Conservation (phyloP, 1,284 basidiomycete genomes). For the Trichosporon asahii region DNA sequence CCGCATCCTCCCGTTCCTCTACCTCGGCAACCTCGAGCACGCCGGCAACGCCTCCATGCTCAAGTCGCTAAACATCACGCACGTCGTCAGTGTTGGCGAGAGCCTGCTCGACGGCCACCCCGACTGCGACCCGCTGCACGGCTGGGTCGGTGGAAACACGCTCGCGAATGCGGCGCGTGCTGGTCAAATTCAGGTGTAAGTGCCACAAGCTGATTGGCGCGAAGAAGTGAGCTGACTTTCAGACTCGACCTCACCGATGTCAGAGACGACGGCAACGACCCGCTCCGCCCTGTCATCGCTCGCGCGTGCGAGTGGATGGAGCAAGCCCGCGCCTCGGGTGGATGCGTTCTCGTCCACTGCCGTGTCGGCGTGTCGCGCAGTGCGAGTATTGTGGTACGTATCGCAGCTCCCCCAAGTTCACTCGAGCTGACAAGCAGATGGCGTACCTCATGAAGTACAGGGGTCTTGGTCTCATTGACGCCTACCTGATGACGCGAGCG, state of each 20-base stretch:
- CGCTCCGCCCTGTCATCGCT: conserved; percentile 79
- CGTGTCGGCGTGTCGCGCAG: conserved; percentile 90
- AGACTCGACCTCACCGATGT: conserved; percentile 48
- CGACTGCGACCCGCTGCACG: conserved; percentile 34
- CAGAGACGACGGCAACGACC: conserved; percentile 91
- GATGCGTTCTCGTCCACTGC: conserved; percentile 91
- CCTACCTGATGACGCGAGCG: conserved; percentile 63
- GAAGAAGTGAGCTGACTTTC: neutral
- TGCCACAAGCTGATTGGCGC: neutral
- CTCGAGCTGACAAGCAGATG: conserved; percentile 56
- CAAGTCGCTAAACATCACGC: conserved; percentile 90
- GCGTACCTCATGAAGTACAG: conserved; percentile 96
- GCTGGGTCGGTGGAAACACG: conserved; percentile 34
- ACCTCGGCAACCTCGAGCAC: conserved; percentile 93
- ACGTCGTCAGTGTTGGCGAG: conserved; percentile 96
- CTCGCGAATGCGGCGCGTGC: conserved; percentile 41
- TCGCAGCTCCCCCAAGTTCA: neutral
- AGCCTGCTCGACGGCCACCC: conserved; percentile 36
- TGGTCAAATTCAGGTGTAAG: conserved; percentile 45
- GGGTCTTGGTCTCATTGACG: conserved; percentile 80
- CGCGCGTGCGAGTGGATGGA: conserved; percentile 93
- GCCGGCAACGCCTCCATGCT: conserved; percentile 94
- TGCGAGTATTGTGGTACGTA: conserved; percentile 79
- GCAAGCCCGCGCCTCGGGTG: conserved; percentile 71
- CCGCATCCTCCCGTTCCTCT: conserved; percentile 87